These are phyloP conservation scores for Opeltia flavorubescens DNA, from an alignment of 495 filamentous ascomycete genomes.

Conservation along the genomic window DNA sequence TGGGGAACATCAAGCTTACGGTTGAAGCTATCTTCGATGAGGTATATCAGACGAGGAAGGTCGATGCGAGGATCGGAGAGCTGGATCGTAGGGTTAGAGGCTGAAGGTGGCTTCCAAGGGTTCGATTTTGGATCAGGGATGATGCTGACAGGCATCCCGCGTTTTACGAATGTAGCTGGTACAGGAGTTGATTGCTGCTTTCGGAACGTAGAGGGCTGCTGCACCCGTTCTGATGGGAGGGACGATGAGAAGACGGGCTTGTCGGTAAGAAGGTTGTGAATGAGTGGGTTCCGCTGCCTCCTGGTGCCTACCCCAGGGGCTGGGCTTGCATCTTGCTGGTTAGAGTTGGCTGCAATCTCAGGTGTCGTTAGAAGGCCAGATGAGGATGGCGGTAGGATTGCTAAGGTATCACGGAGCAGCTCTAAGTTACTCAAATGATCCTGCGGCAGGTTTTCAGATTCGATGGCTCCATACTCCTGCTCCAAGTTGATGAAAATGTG, in stretches of 20 bases:
- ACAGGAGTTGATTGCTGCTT: conserved; percentile 19
- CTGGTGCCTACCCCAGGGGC: conserved; percentile 58
- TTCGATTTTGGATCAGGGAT: conserved; percentile 51
- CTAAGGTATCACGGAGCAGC: conserved; percentile 50
- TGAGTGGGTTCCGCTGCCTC: conserved; percentile 74
- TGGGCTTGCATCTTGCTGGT: conserved; percentile 28
- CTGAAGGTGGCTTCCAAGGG: conserved; percentile 49
- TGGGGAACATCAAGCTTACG: conserved; percentile 69
- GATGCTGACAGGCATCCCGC: conserved; percentile 76
- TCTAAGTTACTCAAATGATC: conserved; percentile 61
- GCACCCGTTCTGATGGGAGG: conserved; percentile 48
- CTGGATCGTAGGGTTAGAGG: conserved; percentile 32
- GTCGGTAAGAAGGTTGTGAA: conserved; percentile 93
- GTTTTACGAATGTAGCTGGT: conserved; percentile 73
- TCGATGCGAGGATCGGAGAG: conserved; percentile 72
- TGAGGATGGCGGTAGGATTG: conserved; percentile 68
- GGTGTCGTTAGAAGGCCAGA: conserved; percentile 83
- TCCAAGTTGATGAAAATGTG: conserved; percentile 93
- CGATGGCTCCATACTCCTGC: conserved; percentile 49
- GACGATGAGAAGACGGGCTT: conserved; percentile 87
- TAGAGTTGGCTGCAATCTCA: conserved; percentile 58
- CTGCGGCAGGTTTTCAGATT: conserved; percentile 4
- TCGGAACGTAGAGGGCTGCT: conserved; percentile 19
- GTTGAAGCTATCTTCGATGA: conserved; percentile 91
- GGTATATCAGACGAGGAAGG: conserved; percentile 60